Percentiles rank a stretch among this genome's conserved stretches.
phyloP scores from a whole-genome alignment of 2,329 filamentous ascomycete species.

The Fusarium vanettenii region DNA sequence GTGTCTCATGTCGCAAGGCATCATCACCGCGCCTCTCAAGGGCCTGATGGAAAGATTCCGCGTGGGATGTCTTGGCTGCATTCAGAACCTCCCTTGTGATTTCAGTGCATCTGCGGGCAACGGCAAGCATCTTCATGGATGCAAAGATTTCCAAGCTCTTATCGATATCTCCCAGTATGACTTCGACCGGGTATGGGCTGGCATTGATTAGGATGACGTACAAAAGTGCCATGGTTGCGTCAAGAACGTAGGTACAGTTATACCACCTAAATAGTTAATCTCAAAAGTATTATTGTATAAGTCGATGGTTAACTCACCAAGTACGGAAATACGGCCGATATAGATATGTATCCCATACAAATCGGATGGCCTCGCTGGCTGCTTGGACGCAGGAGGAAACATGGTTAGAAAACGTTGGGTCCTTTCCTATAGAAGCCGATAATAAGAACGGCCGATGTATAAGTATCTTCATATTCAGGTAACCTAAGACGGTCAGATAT shows the following conservation, averaged over 20 bases:
- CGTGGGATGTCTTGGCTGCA: background rate
- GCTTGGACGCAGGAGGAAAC: conserved; percentile 11
- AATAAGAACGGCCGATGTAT: conserved; percentile 15
- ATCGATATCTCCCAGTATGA: conserved; percentile 1
- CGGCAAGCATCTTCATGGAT: conserved; percentile 12
- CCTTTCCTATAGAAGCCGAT: background rate
- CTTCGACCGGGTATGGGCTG: background rate
- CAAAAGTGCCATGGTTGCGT: conserved; percentile 17
- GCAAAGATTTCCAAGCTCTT: conserved; percentile 17
- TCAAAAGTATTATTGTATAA: background rate
- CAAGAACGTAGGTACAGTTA: conserved; percentile 19
- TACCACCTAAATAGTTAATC: conserved; percentile 5
- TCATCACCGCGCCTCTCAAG: background rate
- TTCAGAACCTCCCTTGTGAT: conserved; percentile 10
- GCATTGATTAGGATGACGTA: conserved; percentile 11
- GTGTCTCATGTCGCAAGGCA: background rate
- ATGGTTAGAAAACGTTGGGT: background rate
- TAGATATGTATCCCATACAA: conserved; percentile 9
- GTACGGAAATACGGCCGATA: conserved; percentile 21
- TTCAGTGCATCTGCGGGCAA: conserved; percentile 12
- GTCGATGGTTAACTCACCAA: background rate
- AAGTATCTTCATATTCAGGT: conserved; percentile 11
- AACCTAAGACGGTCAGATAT: background rate
- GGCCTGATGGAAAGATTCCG: background rate
- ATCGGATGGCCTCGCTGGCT: conserved; percentile 16